Conservation (phyloP, 352 stramenopile genomes). For the Phytophthora pseudosyringae region DNA sequence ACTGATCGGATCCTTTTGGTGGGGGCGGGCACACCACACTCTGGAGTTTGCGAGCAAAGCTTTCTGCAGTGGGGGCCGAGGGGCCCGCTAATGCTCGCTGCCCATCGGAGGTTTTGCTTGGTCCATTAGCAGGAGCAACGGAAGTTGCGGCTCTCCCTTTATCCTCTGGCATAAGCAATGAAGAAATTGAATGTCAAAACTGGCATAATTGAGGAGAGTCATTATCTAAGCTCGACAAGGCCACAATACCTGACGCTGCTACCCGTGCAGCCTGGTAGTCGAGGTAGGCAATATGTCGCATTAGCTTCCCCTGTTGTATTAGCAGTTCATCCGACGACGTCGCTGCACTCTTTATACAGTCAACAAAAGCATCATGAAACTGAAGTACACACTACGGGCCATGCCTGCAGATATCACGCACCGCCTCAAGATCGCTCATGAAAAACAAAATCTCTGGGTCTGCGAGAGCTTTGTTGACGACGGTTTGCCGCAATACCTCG, state of each 20-base stretch:
- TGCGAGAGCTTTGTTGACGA: conserved; percentile 65
- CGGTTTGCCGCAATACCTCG: conserved; percentile 46
- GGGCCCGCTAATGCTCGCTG: not conserved
- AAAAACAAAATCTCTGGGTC: conserved; percentile 79
- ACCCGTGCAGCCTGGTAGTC: conserved; percentile 49
- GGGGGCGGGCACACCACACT: conserved; percentile 30
- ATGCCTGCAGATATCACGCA: conserved; percentile 23
- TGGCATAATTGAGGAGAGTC: not conserved
- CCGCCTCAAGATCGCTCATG: conserved; percentile 75
- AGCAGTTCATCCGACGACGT: conserved; percentile 57
- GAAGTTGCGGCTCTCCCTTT: not conserved
- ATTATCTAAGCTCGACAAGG: not conserved
- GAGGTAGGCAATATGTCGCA: conserved; percentile 46
- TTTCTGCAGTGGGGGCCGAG: conserved; percentile 25
- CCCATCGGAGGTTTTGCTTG: not conserved
- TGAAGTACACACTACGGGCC: not conserved
- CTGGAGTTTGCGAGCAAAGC: conserved; percentile 43
- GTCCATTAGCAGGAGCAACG: not conserved
- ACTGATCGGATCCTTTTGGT: conserved; percentile 17
- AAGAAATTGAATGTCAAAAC: not conserved
- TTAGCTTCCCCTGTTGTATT: conserved; percentile 54
- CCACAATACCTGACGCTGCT: conserved; percentile 22
- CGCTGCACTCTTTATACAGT: conserved; percentile 40
- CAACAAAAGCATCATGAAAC: conserved; percentile 6
- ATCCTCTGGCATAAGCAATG: conserved; percentile 13